These are phyloP conservation scores for Penicillium digitatum DNA, from an alignment of 2,329 filamentous ascomycete species.

Conservation along the genomic window DNA sequence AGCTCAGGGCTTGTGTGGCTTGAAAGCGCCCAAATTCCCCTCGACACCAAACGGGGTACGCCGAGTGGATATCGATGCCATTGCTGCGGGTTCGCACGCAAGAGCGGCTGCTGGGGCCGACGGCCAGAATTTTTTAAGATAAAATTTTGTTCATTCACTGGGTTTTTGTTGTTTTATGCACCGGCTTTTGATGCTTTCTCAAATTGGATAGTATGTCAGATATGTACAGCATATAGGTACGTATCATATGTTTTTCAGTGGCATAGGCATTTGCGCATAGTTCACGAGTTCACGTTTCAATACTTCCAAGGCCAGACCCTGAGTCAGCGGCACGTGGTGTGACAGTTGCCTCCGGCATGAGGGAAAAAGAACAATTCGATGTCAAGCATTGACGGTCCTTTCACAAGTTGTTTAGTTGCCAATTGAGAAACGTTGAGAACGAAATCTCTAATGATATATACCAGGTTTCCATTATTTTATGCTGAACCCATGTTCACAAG, in stretches of 20 bases:
- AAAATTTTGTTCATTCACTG: not conserved
- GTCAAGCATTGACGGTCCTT: not conserved
- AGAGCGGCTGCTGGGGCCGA: not conserved
- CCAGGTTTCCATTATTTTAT: not conserved
- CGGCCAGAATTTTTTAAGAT: not conserved
- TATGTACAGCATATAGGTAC: not conserved
- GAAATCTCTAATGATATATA: not conserved
- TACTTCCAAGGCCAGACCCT: not conserved
- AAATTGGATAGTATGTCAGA: not conserved
- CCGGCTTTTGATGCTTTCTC: not conserved
- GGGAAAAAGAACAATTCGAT: not conserved
- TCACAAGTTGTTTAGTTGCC: not conserved
- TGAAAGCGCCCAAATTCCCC: not conserved
- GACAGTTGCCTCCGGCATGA: not conserved
- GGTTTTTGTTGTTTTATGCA: not conserved
- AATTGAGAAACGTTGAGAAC: conserved; percentile 3
- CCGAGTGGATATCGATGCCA: conserved; percentile 8
- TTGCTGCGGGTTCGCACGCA: conserved; percentile 12
- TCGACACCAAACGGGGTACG: not conserved
- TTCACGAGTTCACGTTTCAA: no score
- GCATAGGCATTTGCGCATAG: not conserved
- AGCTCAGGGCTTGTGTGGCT: conserved; percentile 5
- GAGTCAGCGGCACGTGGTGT: not conserved
- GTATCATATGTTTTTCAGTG: not conserved
- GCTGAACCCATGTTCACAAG: conserved; percentile 15